Conservation (phyloP, 2,329 filamentous ascomycete species). For the Leptographium galeiforme region DNA sequence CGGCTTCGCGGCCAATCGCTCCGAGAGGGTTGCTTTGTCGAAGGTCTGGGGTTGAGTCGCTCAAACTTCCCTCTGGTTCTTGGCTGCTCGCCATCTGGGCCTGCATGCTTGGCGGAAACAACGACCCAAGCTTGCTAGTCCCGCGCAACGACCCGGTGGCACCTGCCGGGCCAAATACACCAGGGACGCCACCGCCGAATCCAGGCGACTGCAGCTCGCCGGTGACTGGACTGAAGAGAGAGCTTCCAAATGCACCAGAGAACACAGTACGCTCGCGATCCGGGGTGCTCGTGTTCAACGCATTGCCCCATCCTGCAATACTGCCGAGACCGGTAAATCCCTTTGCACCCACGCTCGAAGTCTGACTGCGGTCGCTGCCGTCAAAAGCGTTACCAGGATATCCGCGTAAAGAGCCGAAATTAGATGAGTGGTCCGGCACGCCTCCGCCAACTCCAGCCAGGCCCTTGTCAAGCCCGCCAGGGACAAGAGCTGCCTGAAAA, state of each 20-base stretch:
- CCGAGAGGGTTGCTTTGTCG: conserved; percentile 50
- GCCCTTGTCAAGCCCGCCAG: not conserved
- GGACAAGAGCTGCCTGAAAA: conserved; percentile 13
- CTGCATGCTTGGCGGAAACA: conserved; percentile 84
- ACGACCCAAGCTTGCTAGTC: conserved; percentile 68
- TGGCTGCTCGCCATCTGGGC: conserved; percentile 58
- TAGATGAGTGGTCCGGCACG: conserved; percentile 26
- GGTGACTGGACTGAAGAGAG: conserved; percentile 60
- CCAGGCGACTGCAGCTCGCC: conserved; percentile 65
- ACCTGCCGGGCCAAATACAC: conserved; percentile 22
- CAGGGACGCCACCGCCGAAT: conserved; percentile 40
- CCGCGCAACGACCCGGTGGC: conserved; percentile 57
- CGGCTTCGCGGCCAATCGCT: conserved; percentile 50
- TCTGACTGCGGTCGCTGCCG: conserved; percentile 82
- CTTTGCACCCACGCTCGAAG: conserved; percentile 73
- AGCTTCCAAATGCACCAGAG: conserved; percentile 56
- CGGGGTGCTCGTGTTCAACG: conserved; percentile 49
- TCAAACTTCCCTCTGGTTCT: conserved; percentile 49
- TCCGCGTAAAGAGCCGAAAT: conserved; percentile 41
- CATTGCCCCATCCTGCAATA: conserved; percentile 48
- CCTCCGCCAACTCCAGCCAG: conserved; percentile 26
- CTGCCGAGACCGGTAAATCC: conserved; percentile 52
- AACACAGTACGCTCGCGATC: conserved; percentile 49
- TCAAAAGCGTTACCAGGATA: conserved; percentile 39
- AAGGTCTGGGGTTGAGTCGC: conserved; percentile 44